These are phyloP conservation scores for Suhomyces anneliseae DNA, from an alignment of 1,139 yeast species.

Conservation along the genomic window DNA sequence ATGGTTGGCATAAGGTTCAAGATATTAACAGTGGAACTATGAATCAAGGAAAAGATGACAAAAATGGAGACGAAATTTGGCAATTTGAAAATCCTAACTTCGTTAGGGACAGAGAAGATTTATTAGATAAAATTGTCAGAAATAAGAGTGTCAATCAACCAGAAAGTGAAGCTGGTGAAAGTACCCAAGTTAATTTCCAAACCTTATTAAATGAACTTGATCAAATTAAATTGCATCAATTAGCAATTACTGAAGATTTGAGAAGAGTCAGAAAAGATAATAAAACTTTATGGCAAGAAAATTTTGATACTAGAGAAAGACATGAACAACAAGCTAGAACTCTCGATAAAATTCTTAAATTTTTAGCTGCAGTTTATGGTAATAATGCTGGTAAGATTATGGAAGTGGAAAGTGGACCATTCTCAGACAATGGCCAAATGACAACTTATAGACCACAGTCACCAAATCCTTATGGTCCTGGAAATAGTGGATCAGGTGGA, in stretches of 20 bases:
- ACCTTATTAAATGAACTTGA: slow-evolving; percentile 72
- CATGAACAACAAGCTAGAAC: slow-evolving; percentile 86
- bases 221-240: slow-evolving; percentile 71
- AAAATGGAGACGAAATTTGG: slow-evolving; percentile 53
- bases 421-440: slow-evolving; percentile 14
- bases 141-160: slow-evolving; percentile 33
- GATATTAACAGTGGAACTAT: slow-evolving; percentile 70
- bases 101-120: slow-evolving; percentile 65
- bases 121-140: slow-evolving; percentile 66
- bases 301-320: slow-evolving; percentile 77
- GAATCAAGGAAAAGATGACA: slow-evolving; percentile 53
- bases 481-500: background rate
- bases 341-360: slow-evolving; percentile 81
- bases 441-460: slow-evolving; percentile 19
- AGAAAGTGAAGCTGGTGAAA: slow-evolving; percentile 9
- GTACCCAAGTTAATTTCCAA: slow-evolving; percentile 46
- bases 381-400: slow-evolving; percentile 53
- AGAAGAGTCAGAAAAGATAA: slow-evolving; percentile 83
- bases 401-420: slow-evolving; percentile 29
- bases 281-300: slow-evolving; percentile 88
- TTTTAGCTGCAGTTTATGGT: slow-evolving; percentile 82
- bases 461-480: slow-evolving; percentile 9
- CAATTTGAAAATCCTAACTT: slow-evolving; percentile 85
- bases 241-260: slow-evolving; percentile 79
- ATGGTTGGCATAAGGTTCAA: slow-evolving; percentile 96